These are phyloP conservation scores for Pisolithus tinctorius DNA, from an alignment of 768 basidiomycete genomes.

Conservation along the genomic window DNA sequence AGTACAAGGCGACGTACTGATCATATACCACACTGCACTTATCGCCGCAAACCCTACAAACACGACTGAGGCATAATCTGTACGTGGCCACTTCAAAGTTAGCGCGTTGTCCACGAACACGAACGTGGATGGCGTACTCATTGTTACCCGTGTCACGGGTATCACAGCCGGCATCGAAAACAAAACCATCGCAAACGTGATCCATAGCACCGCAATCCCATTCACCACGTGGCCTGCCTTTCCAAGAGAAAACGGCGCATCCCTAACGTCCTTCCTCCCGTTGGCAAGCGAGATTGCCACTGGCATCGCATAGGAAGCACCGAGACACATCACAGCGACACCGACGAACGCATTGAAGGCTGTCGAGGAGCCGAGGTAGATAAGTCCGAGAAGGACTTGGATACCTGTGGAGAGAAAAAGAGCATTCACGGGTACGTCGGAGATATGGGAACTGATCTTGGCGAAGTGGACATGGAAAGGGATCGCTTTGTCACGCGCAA, in stretches of 20 bases:
- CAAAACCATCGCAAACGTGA: conserved; percentile 52
- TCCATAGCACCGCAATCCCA: conserved; percentile 50
- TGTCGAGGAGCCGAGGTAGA: conserved; percentile 54
- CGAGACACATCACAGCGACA: conserved; percentile 59
- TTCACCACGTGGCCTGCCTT: conserved; percentile 42
- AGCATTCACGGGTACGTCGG: conserved; percentile 53
- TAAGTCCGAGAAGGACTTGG: conserved; percentile 54
- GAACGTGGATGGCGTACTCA: conserved; percentile 32
- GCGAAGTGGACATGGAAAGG: conserved; percentile 47
- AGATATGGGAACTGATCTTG: conserved; percentile 32
- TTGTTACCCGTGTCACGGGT: conserved; percentile 44
- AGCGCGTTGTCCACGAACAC: not conserved
- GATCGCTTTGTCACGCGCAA: conserved; percentile 61
- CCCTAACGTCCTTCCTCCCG: conserved; percentile 36
- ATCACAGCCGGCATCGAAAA: conserved; percentile 65
- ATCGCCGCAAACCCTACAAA: conserved; percentile 56
- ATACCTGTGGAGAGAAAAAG: conserved; percentile 52
- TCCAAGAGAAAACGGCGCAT: conserved; percentile 48
- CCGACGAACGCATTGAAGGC: conserved; percentile 67
- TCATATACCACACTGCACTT: conserved; percentile 54
- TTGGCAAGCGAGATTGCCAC: conserved; percentile 45
- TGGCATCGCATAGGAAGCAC: conserved; percentile 59
- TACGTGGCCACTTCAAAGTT: not conserved
- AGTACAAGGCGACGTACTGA: conserved; percentile 33
- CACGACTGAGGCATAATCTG: conserved; percentile 64